Base-by-base conservation (phyloP, 306 rosid species). In the Echinosophora koreensis region DNA sequence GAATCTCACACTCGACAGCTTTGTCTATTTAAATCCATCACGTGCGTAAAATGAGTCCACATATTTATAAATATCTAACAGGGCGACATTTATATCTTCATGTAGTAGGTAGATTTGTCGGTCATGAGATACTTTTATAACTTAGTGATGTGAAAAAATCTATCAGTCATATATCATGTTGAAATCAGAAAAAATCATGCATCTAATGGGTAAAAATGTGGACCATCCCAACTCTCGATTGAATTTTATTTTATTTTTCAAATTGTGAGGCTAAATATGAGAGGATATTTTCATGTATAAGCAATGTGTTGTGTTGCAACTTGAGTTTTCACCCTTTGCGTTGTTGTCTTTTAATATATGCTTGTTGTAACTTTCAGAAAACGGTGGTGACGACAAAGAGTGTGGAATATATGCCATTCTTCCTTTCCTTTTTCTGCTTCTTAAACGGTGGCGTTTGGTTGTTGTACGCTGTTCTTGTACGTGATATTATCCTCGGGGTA, bases 361-460 rank as follows among this genome's bases (percentile, higher is more conserved):
- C 4, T 50, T 37, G 34, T 62, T 22, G 22, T 22, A 37, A 69
- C 15, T 72, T 74, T 65, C 90, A 91, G 91, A 82, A 77, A 86
- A 84, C 87, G n/a, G 97, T 89, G 82, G 83, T 92, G 68, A 83
- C 55, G 2, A 90, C 82, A 11, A 86, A 82, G 67, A 90, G 93
- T 27, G 97, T 90, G 77, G 89, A 90, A 75, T 90, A 77, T 57
- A 84, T 88, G 89, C 96, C 97, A 32, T 88, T 90, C 58, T 76
- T 79, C 11, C 89, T 92, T 13, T 90, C 93, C 0, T 80, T 92
- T 38, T 90, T 86, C 80, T 66, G 77, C 47, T 84, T 88, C 49
- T 32, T 92, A 18, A 90, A 89, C 11, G 92, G 90, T 14, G 94
- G 84, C 41, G 73, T 84, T 27, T 92, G 97, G 97, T 12, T 89